Percentiles rank a stretch among this genome's conserved stretches.
phyloP scores from a whole-genome alignment of 805 yeast genomes.

The Candida boidinii region DNA sequence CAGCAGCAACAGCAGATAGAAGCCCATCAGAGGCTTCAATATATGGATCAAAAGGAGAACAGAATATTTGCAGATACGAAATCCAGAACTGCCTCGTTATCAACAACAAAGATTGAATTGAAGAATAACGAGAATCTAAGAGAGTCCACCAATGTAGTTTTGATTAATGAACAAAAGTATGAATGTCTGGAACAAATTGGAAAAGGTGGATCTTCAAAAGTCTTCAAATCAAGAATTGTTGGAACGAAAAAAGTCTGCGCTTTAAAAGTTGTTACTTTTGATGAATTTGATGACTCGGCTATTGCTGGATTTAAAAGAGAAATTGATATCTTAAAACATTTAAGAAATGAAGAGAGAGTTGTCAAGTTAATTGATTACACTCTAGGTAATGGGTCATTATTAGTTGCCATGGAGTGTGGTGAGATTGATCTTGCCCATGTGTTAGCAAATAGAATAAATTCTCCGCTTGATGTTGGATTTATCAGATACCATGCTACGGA shows the following conservation, averaged over 20 bases:
- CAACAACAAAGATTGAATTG: too few species aligned
- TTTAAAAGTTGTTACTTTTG: constrained; percentile 71
- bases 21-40: too few species aligned
- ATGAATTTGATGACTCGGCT: constrained; percentile 70
- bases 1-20: too few species aligned
- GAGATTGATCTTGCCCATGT: constrained; percentile 49
- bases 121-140: too few species aligned
- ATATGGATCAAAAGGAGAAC: too few species aligned
- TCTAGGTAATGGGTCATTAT: constrained; percentile 27
- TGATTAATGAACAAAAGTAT: constrained; percentile 54
- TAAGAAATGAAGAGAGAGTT: constrained; percentile 60
- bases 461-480: constrained; percentile 58
- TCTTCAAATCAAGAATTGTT: constrained; percentile 60
- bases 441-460: constrained; percentile 39
- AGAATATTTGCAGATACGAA: too few species aligned
- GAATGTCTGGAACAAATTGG: constrained; percentile 76
- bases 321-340: constrained; percentile 58
- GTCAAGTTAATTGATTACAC: constrained; percentile 44
- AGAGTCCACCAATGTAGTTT: constrained; percentile 10
- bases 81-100: too few species aligned
- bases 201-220: constrained; percentile 83
- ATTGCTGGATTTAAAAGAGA: constrained; percentile 83
- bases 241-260: constrained; percentile 57
- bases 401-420: constrained; percentile 17
- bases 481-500: constrained; percentile 75